A percentile compares a stretch with the other conserved stretches of the same genome.
phyloP scores from a whole-genome alignment of 2,329 filamentous ascomycete genomes.

The Cercospora nicotianae region DNA sequence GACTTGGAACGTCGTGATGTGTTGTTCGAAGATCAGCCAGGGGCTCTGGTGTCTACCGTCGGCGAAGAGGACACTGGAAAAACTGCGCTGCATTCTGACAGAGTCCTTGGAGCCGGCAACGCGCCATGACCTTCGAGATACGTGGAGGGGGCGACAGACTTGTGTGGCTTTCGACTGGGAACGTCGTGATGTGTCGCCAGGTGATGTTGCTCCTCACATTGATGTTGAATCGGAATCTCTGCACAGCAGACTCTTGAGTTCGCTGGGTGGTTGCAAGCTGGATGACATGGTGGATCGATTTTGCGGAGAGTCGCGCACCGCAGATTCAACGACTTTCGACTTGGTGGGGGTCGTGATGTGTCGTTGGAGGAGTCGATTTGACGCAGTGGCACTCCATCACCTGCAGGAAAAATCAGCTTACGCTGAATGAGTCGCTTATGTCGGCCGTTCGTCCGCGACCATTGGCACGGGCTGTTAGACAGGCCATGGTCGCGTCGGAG shows the following conservation, averaged over 20 bases:
- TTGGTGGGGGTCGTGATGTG: neutral
- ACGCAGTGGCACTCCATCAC: neutral
- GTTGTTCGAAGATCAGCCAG: neutral
- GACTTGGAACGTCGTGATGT: slow-evolving; percentile 1
- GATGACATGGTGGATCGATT: neutral
- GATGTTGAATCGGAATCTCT: neutral
- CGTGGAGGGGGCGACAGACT: neutral
- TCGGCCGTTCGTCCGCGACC: neutral
- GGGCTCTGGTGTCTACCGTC: neutral
- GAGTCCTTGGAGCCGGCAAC: neutral
- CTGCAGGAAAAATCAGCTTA: neutral
- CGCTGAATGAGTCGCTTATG: neutral
- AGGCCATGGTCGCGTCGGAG: neutral
- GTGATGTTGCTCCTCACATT: neutral
- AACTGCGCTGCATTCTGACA: neutral
- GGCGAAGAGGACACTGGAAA: neutral
- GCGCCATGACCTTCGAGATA: neutral
- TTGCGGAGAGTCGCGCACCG: neutral
- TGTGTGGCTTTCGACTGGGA: neutral
- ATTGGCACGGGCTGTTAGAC: neutral
- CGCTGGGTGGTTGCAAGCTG: neutral
- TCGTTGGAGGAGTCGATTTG: neutral
- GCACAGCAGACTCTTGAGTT: neutral
- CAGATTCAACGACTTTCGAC: neutral
- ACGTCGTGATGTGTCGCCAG: neutral